Evolutionary conservation across 2,329 filamentous ascomycete species (phyloP), one percentile per base, ranked within the genome.

Genomic region (Verruconis gallopava): DNA sequence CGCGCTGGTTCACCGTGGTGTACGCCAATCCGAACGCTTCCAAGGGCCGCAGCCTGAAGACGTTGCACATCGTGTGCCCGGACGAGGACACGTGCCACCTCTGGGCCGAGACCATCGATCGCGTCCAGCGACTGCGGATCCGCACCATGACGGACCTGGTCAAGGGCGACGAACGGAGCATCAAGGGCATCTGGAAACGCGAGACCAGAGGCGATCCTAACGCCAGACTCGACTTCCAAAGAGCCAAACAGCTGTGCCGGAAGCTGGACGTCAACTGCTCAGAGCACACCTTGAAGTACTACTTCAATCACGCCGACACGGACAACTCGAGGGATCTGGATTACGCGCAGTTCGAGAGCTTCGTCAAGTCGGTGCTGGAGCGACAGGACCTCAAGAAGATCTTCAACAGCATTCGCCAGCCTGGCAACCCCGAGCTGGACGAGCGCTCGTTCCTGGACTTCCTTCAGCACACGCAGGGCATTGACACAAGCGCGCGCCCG

Each of bases 231-330:
- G 79, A 89, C 50, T 75, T 93, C 42, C 69, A 71, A 13, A 83
- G 82, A 9, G 80, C 94, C 21, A 81, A 88, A 56, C 78, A 79
- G 45, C 71, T 96, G 12, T 96, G 91, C 63, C 81, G 82, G 46
- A 88, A 81, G 53, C 68, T 96, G 37, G 88, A 96, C 58, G 94
- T 98, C 53, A 88, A 95, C 59, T 85, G 84, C 53, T 82, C 85
- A 2, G 76, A 79, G 46, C 73, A 75, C 42, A 79, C 82, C 36
- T 67, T 96, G 3, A 76, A 75, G 43, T 68, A 72, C 21, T 83
- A 81, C 51, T 95, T 96, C 53, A 68, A 74, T 44, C 71, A 75
- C 45, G 84, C 82, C 4, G 83, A 89, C 53, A 64, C 65, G n/a
- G 69, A 72, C 18, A 64, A 66, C 39, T 73, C 69, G 2, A 79